phyloP scores from a whole-genome alignment of 257 asterid genomes.

The Solanum neorickii region DNA sequence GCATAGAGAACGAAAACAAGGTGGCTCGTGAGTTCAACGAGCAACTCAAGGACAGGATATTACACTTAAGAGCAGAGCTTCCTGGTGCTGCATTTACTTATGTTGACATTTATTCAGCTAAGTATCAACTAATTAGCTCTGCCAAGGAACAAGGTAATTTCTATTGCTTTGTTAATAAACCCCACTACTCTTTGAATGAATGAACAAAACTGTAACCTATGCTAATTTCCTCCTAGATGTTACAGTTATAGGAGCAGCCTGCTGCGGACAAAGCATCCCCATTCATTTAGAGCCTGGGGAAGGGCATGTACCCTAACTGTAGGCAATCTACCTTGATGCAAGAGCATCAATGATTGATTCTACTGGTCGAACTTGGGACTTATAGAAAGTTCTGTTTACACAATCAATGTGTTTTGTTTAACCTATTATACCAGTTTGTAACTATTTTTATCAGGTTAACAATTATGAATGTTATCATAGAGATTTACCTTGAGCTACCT shows the following conservation, averaged over 20 bases:
- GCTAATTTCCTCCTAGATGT: background rate
- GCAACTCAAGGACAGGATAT: constrained; percentile 18
- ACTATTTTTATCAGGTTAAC: background rate
- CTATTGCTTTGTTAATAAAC: background rate
- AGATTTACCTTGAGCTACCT: background rate
- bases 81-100: constrained; percentile 18
- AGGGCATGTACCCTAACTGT: background rate
- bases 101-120: constrained; percentile 28
- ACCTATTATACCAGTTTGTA: background rate
- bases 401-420: background rate
- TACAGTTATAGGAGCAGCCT: background rate
- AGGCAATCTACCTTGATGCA: background rate
- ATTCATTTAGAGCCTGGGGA: background rate
- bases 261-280: background rate
- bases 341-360: background rate
- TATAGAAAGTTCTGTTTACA: background rate
- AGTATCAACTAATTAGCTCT: constrained; percentile 4
- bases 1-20: constrained; percentile 23
- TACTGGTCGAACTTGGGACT: background rate
- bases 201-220: background rate
- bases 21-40: constrained; percentile 30
- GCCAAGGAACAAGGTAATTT: constrained; percentile 3
- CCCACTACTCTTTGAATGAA: background rate
- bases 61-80: constrained; percentile 9
- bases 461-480: background rate